Evolutionary conservation across 2,329 filamentous ascomycete species (phyloP).

Genomic region (Exophiala alcalophila): DNA sequence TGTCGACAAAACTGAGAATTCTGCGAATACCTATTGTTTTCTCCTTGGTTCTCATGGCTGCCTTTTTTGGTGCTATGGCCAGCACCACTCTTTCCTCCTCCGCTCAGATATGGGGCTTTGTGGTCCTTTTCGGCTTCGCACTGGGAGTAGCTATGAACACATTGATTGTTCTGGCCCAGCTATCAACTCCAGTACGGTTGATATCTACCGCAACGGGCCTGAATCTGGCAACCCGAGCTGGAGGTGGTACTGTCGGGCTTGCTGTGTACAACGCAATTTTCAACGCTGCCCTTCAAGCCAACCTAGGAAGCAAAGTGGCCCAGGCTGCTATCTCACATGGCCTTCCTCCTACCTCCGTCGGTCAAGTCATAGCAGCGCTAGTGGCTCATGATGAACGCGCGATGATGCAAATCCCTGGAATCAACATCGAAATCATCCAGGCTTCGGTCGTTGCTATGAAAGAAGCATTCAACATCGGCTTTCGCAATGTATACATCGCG

Average conservation of each 20-base stretch:
- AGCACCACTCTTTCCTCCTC: constrained; percentile 4
- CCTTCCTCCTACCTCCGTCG: constrained; percentile 3
- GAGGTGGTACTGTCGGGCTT: constrained; percentile 11
- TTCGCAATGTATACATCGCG: constrained; percentile 14
- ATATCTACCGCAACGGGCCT: constrained; percentile 12
- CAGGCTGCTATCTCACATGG: constrained; percentile 12
- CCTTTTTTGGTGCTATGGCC: constrained; percentile 20
- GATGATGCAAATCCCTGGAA: constrained; percentile 4
- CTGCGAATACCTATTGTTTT: constrained; percentile 13
- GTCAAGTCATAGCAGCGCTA: constrained; percentile 10
- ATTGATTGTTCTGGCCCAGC: constrained; percentile 9
- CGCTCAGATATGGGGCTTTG: constrained; percentile 10
- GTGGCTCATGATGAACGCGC: background rate
- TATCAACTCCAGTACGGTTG: constrained; percentile 10
- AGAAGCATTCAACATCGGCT: constrained; percentile 7
- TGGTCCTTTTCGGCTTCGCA: constrained; percentile 12
- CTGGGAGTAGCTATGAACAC: constrained; percentile 9
- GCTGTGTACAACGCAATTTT: constrained; percentile 11
- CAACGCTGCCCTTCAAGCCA: background rate
- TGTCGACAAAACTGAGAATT: constrained; percentile 4
- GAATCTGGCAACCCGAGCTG: constrained; percentile 1
- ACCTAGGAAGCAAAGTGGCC: constrained; percentile 12
- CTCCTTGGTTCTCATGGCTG: constrained; percentile 11
- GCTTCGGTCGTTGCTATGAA: constrained; percentile 12
- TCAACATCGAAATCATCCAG: constrained; percentile 10